These are phyloP conservation scores for Bipolaris bicolor DNA, from an alignment of 2,329 filamentous ascomycete species.

Conservation along the genomic window DNA sequence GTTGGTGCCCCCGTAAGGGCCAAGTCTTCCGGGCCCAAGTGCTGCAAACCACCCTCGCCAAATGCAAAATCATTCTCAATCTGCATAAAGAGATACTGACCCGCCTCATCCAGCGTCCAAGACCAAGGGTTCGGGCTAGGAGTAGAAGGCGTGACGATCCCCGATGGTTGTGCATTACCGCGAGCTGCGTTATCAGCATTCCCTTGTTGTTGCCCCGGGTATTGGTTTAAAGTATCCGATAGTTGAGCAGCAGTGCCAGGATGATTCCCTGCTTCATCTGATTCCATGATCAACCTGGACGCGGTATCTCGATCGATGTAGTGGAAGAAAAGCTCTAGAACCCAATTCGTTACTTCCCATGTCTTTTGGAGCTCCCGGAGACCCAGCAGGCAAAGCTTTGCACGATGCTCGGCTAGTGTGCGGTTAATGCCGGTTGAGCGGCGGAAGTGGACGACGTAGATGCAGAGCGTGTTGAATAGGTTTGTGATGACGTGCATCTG, in stretches of 20 bases:
- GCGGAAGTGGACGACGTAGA: conserved; percentile 55
- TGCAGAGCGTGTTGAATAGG: conserved; percentile 56
- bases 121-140: conserved; percentile 31
- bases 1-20: conserved; percentile 17
- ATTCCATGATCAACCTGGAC: conserved; percentile 43
- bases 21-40: conserved; percentile 30
- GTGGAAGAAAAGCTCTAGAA: conserved; percentile 57
- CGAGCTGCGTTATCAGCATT: background rate
- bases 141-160: conserved; percentile 15
- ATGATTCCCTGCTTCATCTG: conserved; percentile 29
- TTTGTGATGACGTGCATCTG: conserved; percentile 58
- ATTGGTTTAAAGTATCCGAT: conserved; percentile 1
- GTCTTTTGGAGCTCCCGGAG: conserved; percentile 57
- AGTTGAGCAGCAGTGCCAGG: conserved; percentile 17
- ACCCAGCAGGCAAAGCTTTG: conserved; percentile 56
- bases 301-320: conserved; percentile 56
- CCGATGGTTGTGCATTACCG: background rate
- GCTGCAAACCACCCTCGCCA: conserved; percentile 34
- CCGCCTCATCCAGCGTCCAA: conserved; percentile 39
- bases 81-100: conserved; percentile 40
- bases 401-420: conserved; percentile 57
- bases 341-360: conserved; percentile 59
- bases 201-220: conserved; percentile 9
- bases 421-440: conserved; percentile 47
- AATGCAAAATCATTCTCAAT: conserved; percentile 43